These are phyloP conservation scores for Taphrina communis DNA, from an alignment of 1,139 yeast genomes.

Conservation along the genomic window DNA sequence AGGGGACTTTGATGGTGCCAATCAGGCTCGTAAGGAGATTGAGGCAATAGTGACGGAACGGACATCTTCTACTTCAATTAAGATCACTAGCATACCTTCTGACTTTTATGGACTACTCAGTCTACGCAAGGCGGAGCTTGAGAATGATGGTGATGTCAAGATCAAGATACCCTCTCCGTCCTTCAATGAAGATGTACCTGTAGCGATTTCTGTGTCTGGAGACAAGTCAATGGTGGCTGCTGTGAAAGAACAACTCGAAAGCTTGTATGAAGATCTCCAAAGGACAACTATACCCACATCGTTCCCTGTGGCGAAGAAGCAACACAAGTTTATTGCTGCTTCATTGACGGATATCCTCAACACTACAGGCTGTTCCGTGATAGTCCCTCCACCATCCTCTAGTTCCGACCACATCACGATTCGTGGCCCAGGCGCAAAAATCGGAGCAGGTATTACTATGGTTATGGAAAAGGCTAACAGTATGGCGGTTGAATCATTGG, in stretches of 20 bases:
- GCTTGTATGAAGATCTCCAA: conserved; percentile 56
- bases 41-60: conserved; percentile 70
- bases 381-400: conserved; percentile 58
- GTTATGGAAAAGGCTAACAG: conserved; percentile 62
- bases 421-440: conserved; percentile 67
- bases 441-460: conserved; percentile 64
- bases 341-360: conserved; percentile 56
- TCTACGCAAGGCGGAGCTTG: conserved; percentile 41
- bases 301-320: conserved; percentile 58
- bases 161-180: conserved; percentile 50
- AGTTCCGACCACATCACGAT: conserved; percentile 55
- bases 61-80: conserved; percentile 48
- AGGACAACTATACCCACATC: conserved; percentile 52
- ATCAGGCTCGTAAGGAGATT: conserved; percentile 72
- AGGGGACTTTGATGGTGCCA: conserved; percentile 87
- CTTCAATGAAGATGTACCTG: conserved; percentile 44
- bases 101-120: conserved; percentile 50
- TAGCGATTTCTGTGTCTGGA: conserved; percentile 61
- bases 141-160: conserved; percentile 51
- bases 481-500: conserved; percentile 70
- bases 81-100: conserved; percentile 53
- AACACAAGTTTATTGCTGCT: conserved; percentile 58
- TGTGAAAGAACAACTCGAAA: conserved; percentile 58
- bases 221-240: conserved; percentile 65
- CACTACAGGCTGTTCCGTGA: conserved; percentile 67